Base-by-base conservation (phyloP, 352 stramenopile species). In the Halophytophthora polymorphica region DNA sequence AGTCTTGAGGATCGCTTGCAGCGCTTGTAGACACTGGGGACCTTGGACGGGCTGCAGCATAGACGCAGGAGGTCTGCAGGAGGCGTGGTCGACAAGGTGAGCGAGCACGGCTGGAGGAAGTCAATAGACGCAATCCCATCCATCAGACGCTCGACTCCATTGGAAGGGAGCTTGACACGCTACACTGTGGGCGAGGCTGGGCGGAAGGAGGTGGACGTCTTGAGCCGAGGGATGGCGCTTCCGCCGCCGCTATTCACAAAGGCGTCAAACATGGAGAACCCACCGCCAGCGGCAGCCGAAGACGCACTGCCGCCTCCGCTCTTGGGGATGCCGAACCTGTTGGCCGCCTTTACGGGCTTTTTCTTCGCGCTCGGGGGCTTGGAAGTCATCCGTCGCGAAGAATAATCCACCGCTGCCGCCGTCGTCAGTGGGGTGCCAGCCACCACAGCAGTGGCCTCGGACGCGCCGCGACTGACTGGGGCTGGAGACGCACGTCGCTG, bases 251-350 rank as follows among this genome's bases (percentile, higher is more conserved):
- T 79, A 48, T 86, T 88, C 36, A 89, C 75, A 63, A 91, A 91
- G n/a, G 72, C 72, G 39, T 91, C 80, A 44, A 91, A 91, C 63
- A 76, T 76, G 46, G 67, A 76, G 23, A 76, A 73, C 22, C 55
- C 45, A 40, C 54, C 56, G 45, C 51, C 29, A 36, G 45, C 51
- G 25, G 46, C 38, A 42, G 10, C 54, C 40, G 34, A 34, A 50
- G 15, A 56, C 2, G 19, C 45, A 45, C 57, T 21, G 17, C 28
- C 42, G 23, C n/a, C 29, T 13, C 28, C 62, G 45, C 67, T 63
- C 44, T 33, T 38, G 43, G 61, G 54, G 46, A 59, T 39, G 25
- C 67, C 67, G 52, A 76, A 76, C 13, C 45, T 51, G 44, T 77
- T 74, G 18, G 58, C 61, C 28, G 69, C 64, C 7, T 61, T 31